Evolutionary conservation across 2,329 filamentous ascomycete species (phyloP).

Genomic region (Amesomyces nigricolor): DNA sequence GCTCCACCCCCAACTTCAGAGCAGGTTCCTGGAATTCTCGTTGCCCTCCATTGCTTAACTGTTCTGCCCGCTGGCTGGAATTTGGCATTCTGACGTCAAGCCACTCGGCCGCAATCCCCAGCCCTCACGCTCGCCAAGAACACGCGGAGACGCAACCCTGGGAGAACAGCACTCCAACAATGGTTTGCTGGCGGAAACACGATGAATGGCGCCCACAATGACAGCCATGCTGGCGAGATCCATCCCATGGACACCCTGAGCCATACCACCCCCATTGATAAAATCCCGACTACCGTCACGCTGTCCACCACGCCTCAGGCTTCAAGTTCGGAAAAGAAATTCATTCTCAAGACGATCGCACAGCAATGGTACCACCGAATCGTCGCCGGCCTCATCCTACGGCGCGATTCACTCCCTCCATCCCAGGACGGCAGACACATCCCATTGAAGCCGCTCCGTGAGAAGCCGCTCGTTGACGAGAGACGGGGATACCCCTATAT

Average conservation of each 20-base stretch:
- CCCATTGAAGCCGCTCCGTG: constrained; percentile 55
- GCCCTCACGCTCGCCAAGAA: no score
- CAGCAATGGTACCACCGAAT: constrained; percentile 11
- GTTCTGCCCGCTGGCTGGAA: no score
- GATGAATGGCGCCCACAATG: neutral
- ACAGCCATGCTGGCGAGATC: neutral
- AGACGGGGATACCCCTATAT: constrained; percentile 68
- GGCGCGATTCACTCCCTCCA: constrained; percentile 67
- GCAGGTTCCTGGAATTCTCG: no score
- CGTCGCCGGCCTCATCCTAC: constrained; percentile 50
- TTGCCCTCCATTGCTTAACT: no score
- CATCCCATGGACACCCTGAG: neutral
- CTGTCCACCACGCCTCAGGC: neutral
- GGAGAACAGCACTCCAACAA: neutral
- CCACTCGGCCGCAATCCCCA: no score
- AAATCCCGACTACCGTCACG: neutral
- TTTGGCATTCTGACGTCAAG: no score
- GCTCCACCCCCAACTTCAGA: no score
- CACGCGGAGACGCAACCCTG: no score
- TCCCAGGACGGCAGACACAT: constrained; percentile 79
- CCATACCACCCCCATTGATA: neutral
- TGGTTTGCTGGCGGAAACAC: neutral
- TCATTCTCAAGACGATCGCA: neutral
- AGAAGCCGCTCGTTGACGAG: constrained; percentile 63
- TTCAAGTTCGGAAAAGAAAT: neutral